Conservation (phyloP, 2,329 filamentous ascomycete species). For the Rosellinia necatrix region DNA sequence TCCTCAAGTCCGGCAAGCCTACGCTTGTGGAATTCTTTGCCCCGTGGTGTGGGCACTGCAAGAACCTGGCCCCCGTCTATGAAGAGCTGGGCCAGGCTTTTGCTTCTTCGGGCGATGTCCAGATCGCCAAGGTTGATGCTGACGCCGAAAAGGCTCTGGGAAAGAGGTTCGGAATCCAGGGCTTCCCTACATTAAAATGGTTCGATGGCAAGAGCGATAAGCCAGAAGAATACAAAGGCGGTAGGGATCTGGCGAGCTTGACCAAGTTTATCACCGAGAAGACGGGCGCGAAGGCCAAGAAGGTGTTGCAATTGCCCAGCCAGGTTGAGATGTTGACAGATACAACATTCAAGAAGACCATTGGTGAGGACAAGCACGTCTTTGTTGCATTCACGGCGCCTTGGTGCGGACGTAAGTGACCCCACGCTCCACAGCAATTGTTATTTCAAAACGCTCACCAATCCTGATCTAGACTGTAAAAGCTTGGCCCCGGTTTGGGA, state of each 20-base stretch:
- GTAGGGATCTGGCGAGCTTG: constrained; percentile 86
- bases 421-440: constrained; percentile 8
- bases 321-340: constrained; percentile 82
- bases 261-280: constrained; percentile 83
- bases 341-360: constrained; percentile 71
- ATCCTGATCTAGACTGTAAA: constrained; percentile 80
- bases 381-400: constrained; percentile 96
- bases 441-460: constrained; percentile 21
- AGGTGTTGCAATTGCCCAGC: constrained; percentile 73
- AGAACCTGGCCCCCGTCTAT: constrained; percentile 91
- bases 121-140: constrained; percentile 94
- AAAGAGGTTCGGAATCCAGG: constrained; percentile 84
- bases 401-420: constrained; percentile 92
- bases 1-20: constrained; percentile 90
- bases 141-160: constrained; percentile 85
- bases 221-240: constrained; percentile 83
- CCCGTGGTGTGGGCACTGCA: constrained; percentile 99
- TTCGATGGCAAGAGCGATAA: constrained; percentile 93
- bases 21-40: constrained; percentile 98
- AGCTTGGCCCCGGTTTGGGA: constrained; percentile 89
- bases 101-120: constrained; percentile 72
- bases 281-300: constrained; percentile 81
- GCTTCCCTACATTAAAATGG: constrained; percentile 96
- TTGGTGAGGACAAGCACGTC: constrained; percentile 87
- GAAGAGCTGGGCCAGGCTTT: constrained; percentile 84